Evolutionary conservation across 2,329 filamentous ascomycete species (phyloP).

Genomic region (Harringtonia aguacate): DNA sequence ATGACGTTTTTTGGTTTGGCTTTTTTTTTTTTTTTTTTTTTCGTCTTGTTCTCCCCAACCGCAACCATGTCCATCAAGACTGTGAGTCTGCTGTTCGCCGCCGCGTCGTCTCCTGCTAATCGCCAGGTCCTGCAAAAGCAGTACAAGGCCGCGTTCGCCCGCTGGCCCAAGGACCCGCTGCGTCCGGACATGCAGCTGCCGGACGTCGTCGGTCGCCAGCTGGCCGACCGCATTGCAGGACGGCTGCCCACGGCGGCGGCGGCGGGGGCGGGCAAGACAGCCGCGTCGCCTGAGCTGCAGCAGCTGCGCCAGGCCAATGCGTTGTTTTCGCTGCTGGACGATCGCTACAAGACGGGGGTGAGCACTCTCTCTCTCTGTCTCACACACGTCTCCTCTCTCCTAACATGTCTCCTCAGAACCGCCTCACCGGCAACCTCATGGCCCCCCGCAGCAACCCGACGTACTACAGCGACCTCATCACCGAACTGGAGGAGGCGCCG

Average conservation of each 20-base stretch:
- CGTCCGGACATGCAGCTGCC: conserved; percentile 54
- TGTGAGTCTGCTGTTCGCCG: background rate
- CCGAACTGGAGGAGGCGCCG: conserved; percentile 53
- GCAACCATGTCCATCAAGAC: background rate
- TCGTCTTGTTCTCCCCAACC: too few species aligned
- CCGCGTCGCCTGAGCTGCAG: conserved; percentile 27
- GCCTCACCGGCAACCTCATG: conserved; percentile 38
- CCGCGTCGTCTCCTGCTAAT: background rate
- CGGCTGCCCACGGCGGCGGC: conserved; percentile 12
- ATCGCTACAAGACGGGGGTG: conserved; percentile 48
- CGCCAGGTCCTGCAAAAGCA: conserved; percentile 32
- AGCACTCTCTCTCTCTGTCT: conserved; percentile 6
- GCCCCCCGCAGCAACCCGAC: conserved; percentile 51
- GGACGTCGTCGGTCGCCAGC: conserved; percentile 37
- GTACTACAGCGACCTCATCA: conserved; percentile 50
- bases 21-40: background rate
- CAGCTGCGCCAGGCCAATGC: conserved; percentile 49
- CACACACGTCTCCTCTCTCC: background rate
- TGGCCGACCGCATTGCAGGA: conserved; percentile 23
- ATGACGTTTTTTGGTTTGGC: too few species aligned
- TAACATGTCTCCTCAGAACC: conserved; percentile 24
- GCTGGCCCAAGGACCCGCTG: conserved; percentile 54
- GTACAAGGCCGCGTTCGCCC: conserved; percentile 38
- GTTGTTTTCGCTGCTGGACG: conserved; percentile 45
- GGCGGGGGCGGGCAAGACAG: conserved; percentile 17